phyloP scores from a whole-genome alignment of 805 yeast species.

The Priceomyces castillae region DNA sequence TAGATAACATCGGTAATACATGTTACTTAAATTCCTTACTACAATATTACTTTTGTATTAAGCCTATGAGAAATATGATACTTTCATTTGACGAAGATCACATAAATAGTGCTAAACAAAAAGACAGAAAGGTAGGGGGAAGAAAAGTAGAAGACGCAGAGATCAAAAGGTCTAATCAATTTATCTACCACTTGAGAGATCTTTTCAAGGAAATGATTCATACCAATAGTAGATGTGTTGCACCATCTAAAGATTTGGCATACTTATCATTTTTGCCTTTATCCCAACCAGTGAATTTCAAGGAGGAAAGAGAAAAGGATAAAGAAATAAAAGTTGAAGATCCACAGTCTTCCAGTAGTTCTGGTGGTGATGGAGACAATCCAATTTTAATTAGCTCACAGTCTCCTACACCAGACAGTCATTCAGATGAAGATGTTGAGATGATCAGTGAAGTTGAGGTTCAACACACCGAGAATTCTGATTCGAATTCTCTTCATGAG shows the following conservation, averaged over 20 bases:
- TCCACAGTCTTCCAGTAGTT: neutral
- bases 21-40: conserved; percentile 89
- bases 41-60: conserved; percentile 85
- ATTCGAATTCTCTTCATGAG: neutral
- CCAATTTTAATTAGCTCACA: conserved; percentile 9
- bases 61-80: conserved; percentile 71
- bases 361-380: conserved; percentile 19
- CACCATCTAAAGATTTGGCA: conserved; percentile 82
- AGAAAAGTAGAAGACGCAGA: conserved; percentile 76
- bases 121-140: conserved; percentile 79
- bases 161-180: conserved; percentile 77
- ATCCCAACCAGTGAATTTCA: conserved; percentile 62
- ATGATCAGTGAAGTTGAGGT: conserved; percentile 7
- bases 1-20: conserved; percentile 93
- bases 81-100: conserved; percentile 48
- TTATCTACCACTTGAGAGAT: conserved; percentile 67
- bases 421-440: conserved; percentile 6
- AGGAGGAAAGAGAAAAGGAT: conserved; percentile 9
- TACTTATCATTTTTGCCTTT: conserved; percentile 81
- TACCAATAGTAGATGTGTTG: conserved; percentile 60
- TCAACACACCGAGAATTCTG: conserved; percentile 5
- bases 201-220: conserved; percentile 70
- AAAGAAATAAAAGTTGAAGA: neutral
- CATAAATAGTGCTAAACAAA: conserved; percentile 22
- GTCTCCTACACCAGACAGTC: conserved; percentile 1